These are phyloP conservation scores for Termitomyces sp. DNA, from an alignment of 768 basidiomycete genomes.

Conservation along the genomic window DNA sequence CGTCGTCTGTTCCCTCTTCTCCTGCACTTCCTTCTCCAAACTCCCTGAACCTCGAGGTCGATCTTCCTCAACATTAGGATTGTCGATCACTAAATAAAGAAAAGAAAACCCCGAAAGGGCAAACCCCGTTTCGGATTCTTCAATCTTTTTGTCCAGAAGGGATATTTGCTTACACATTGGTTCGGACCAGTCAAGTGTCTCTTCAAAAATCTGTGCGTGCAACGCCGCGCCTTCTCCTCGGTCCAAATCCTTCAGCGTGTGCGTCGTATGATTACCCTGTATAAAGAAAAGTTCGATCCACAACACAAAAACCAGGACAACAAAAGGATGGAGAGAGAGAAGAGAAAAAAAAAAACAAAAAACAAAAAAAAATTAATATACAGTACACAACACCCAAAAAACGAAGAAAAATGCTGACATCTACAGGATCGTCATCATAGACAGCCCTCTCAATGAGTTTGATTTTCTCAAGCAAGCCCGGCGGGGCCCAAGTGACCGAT, in stretches of 20 bases:
- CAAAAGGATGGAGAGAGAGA: not conserved
- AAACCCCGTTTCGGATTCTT: conserved; percentile 14
- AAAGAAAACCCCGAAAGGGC: conserved; percentile 11
- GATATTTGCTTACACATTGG: conserved; percentile 62
- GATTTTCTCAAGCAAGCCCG: conserved; percentile 67
- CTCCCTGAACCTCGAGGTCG: conserved; percentile 60
- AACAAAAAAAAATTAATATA: conserved; percentile 46
- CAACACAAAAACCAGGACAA: too few relatives aligned
- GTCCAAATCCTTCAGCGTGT: conserved; percentile 82
- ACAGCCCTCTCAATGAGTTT: conserved; percentile 80
- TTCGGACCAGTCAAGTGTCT: conserved; percentile 82
- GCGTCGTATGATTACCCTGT: conserved; percentile 68
- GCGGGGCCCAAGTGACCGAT: conserved; percentile 73
- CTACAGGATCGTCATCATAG: conserved; percentile 84
- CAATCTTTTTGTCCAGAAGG: conserved; percentile 11
- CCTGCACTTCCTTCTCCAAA: conserved; percentile 64
- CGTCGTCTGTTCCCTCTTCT: conserved; percentile 73
- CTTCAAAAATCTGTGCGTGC: conserved; percentile 80
- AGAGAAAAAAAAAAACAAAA: conserved; percentile 17
- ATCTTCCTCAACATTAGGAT: conserved; percentile 51
- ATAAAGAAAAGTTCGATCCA: conserved; percentile 21
- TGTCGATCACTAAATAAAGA: conserved; percentile 48
- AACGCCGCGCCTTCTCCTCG: conserved; percentile 83
- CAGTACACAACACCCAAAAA: conserved; percentile 31
- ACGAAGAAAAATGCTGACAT: conserved; percentile 57